phyloP scores from a whole-genome alignment of 176 grass and related monocot genomes.

The Ampelocalamus luodianensis region DNA sequence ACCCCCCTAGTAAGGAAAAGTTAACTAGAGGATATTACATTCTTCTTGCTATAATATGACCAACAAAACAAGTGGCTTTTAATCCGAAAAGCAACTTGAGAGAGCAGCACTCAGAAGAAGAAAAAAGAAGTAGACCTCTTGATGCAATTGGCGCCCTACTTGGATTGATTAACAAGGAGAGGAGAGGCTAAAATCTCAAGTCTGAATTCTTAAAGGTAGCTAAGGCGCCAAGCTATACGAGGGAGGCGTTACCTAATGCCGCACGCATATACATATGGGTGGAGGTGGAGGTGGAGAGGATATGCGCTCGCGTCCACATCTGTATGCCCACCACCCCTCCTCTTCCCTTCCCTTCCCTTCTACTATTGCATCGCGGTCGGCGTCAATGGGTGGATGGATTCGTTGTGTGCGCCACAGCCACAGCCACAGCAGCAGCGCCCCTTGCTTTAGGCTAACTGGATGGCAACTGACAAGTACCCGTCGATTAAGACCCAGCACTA shows the following conservation, averaged over 20 bases:
- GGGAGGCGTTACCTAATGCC: slow-evolving; percentile 28
- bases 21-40: not conserved
- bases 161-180: not conserved
- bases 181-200: not conserved
- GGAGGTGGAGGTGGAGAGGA: not conserved
- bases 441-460: slow-evolving; percentile 36
- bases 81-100: not conserved
- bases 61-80: not conserved
- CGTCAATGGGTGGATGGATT: slow-evolving; percentile 13
- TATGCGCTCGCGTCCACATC: slow-evolving; percentile 40
- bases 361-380: not conserved
- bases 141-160: not conserved
- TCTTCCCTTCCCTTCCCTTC: not conserved
- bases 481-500: not conserved
- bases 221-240: not conserved
- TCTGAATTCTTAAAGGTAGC: not conserved
- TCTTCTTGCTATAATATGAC: not conserved
- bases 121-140: not conserved
- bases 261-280: not conserved
- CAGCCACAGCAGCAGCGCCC: not conserved
- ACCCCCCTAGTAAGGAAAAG: not conserved
- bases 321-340: slow-evolving; percentile 9
- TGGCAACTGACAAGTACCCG: slow-evolving; percentile 35
- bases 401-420: not conserved
- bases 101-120: not conserved